Evolutionary conservation across 1,284 basidiomycete species (phyloP).

Genomic region (Amylostereum areolatum): DNA sequence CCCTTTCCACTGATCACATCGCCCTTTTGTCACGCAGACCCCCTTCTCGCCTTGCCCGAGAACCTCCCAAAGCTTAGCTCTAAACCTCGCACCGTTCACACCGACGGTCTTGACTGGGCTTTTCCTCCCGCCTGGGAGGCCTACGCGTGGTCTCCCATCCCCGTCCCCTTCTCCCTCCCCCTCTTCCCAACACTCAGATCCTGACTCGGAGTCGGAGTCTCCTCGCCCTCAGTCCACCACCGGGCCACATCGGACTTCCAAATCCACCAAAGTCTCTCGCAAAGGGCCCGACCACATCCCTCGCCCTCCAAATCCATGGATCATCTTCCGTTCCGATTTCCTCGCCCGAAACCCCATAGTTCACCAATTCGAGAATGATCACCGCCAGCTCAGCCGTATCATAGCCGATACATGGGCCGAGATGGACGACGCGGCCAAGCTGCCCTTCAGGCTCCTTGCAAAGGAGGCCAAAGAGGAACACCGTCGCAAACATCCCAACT

Average conservation of each 20-base stretch:
- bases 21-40: too few relatives aligned
- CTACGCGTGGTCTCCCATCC: too few relatives aligned
- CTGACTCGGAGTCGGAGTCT: background rate
- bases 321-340: constrained; percentile 76
- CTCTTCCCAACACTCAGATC: background rate
- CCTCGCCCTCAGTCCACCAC: background rate
- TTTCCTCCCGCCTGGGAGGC: too few relatives aligned
- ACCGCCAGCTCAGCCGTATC: constrained; percentile 54
- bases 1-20: too few relatives aligned
- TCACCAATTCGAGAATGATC: constrained; percentile 36
- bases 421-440: constrained; percentile 40
- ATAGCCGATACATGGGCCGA: constrained; percentile 48
- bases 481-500: constrained; percentile 45
- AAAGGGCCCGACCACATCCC: constrained; percentile 35
- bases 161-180: background rate
- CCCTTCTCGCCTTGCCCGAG: too few relatives aligned
- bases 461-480: constrained; percentile 55
- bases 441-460: constrained; percentile 46
- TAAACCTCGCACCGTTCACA: too few relatives aligned
- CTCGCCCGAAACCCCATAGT: too few relatives aligned
- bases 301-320: constrained; percentile 79
- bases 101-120: too few relatives aligned
- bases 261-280: background rate
- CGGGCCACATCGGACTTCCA: background rate
- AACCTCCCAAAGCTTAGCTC: too few relatives aligned